Evolutionary conservation across 768 basidiomycete genomes (phyloP).

Genomic region (Mycena haematopus): DNA sequence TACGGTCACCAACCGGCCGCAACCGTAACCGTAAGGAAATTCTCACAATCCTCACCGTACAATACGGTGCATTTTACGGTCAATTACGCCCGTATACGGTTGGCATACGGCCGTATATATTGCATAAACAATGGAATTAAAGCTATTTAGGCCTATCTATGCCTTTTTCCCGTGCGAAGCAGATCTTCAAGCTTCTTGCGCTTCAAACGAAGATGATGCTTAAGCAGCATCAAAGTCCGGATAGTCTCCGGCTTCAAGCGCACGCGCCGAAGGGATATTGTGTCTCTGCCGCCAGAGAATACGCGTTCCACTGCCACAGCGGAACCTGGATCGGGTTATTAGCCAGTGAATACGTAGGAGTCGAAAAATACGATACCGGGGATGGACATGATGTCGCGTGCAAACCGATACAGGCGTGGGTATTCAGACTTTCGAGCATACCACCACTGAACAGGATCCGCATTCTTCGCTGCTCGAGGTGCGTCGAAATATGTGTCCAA

Average conservation of each 20-base stretch:
- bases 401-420: background rate
- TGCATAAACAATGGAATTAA: background rate
- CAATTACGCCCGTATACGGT: background rate
- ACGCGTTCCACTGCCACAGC: background rate
- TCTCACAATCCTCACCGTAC: background rate
- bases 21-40: background rate
- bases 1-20: background rate
- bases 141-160: background rate
- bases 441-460: background rate
- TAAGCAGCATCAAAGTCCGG: conserved; percentile 2
- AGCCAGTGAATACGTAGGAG: background rate
- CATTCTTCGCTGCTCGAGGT: background rate
- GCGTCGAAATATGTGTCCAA: background rate
- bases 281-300: background rate
- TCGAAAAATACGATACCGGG: background rate
- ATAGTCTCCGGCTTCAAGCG: background rate
- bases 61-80: background rate
- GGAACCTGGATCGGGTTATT: background rate
- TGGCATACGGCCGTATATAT: background rate
- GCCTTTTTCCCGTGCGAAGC: background rate
- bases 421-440: background rate
- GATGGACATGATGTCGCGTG: background rate
- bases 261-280: background rate
- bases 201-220: background rate
- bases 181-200: background rate